Evolutionary conservation across 805 yeast genomes (phyloP), one percentile per base, ranked within the genome.

Genomic region (Lachancea dasiensis): DNA sequence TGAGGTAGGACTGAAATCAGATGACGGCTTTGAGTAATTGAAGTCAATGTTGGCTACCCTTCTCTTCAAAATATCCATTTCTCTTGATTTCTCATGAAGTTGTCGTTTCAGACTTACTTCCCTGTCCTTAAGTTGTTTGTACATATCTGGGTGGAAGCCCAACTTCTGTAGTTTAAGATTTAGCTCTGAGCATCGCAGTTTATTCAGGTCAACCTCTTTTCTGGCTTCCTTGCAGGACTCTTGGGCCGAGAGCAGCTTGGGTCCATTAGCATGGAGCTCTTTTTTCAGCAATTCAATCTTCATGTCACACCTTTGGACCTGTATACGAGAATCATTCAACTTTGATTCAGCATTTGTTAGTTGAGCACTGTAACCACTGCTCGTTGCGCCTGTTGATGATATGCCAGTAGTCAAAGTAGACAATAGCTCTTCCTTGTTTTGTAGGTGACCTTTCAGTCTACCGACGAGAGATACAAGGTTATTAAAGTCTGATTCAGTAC

Each of bases 401-500:
- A 89, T 79, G 50, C 97, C 96, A 0, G 95, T 86, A 0, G 87
- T 78, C 27, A 89, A 67, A 0, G 94, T 80, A 0, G 92, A 82
- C 7, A 86, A 62, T 8, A 89, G 67, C 44, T 89, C 96, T 50
- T 85, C 90, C 48, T 83, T 85, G 42, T 67, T 70, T 23, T 67
- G 64, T 32, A 72, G 67, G 10, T 68, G 67, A 4, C 63, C 65
- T 43, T 76, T 78, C 38, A 77, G 46, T 1, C 55, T 52, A 2
- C 60, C 64, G 16, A 82, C 62, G n/a, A 61, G 52, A 1, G 51
- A 54, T 34, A 75, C 77, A 8, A 75, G 58, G 0, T 50, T 44
- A 3, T 65, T 60, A 48, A 71, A 76, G n/a, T 67, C 69, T 4
- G 49, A 38, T 49, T 81, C 78, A 6, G 69, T 61, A 2, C 50